Conservation (phyloP, 2,329 filamentous ascomycete genomes). For the Xylariales sp. region DNA sequence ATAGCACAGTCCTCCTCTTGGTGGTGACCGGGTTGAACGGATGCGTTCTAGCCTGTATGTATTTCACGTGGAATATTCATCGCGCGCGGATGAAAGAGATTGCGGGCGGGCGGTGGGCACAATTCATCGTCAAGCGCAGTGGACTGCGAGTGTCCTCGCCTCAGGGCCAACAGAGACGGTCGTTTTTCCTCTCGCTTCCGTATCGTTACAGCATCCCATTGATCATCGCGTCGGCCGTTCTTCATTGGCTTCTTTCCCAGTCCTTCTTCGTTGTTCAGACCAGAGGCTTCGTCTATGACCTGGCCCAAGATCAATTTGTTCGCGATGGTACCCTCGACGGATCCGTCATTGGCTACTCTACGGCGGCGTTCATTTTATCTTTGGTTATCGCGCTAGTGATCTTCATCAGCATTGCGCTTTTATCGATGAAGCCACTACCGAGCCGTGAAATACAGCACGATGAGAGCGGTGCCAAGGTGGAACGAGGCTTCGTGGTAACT, state of each 20-base stretch:
- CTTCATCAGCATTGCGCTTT: slow-evolving; percentile 10
- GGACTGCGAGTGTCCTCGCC: slow-evolving; percentile 6
- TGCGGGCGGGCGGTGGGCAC: neutral
- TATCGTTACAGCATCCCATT: slow-evolving; percentile 16
- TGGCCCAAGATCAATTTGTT: neutral
- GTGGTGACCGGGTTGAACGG: slow-evolving; percentile 1
- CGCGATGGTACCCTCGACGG: slow-evolving; percentile 12
- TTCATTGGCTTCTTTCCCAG: slow-evolving; percentile 21
- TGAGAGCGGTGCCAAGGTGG: neutral
- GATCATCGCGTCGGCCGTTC: slow-evolving; percentile 5
- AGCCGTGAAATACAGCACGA: neutral
- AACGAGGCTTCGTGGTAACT: slow-evolving; percentile 1
- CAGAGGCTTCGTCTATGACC: slow-evolving; percentile 10
- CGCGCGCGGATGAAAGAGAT: neutral
- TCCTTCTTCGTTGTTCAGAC: slow-evolving; percentile 19
- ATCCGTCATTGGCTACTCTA: slow-evolving; percentile 16
- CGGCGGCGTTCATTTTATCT: neutral
- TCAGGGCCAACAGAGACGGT: neutral
- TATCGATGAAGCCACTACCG: slow-evolving; percentile 4
- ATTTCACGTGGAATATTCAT: slow-evolving; percentile 3
- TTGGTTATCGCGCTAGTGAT: neutral
- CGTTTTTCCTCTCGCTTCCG: slow-evolving; percentile 15
- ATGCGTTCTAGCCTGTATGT: neutral
- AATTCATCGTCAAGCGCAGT: slow-evolving; percentile 12
- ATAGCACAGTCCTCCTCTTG: slow-evolving; percentile 10